phyloP scores from a whole-genome alignment of 140 eudicot genomes.

The Oenanthe javanica region DNA sequence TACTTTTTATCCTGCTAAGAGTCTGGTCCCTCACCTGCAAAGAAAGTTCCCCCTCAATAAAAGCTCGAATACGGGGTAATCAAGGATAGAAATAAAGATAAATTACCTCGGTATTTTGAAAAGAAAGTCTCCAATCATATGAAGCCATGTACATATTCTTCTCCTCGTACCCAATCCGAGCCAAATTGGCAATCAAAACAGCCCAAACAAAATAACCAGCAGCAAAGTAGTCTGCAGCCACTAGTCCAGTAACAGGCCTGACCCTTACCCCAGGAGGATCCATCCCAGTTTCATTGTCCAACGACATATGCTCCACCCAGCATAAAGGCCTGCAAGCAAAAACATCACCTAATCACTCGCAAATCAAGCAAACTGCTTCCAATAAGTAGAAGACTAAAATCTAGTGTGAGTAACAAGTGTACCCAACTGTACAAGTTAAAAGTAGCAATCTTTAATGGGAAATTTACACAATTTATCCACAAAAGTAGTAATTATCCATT shows the following conservation, averaged over 20 bases:
- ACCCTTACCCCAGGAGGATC: constrained; percentile 87
- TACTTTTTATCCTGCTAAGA: constrained; percentile 83
- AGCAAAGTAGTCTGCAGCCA: constrained; percentile 92
- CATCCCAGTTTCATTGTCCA: constrained; percentile 87
- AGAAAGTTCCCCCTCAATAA: not conserved
- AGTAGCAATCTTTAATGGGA: not conserved
- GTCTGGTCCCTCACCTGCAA: constrained; percentile 85
- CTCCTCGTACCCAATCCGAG: constrained; percentile 94
- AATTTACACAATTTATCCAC: not conserved
- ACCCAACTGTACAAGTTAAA: not conserved
- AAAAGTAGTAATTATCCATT: not conserved
- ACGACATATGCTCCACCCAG: constrained; percentile 95
- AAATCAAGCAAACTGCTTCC: not conserved
- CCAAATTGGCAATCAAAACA: constrained; percentile 87
- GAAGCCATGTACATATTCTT: constrained; percentile 93
- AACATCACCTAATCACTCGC: constrained; percentile 10
- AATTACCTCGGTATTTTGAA: constrained; percentile 85
- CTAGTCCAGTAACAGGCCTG: constrained; percentile 85
- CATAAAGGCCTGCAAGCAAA: constrained; percentile 63
- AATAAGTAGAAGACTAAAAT: not conserved
- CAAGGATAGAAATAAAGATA: not conserved
- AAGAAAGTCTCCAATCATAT: constrained; percentile 91
- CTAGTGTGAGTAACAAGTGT: constrained; percentile 29
- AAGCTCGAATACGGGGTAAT: not conserved
- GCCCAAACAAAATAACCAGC: constrained; percentile 99